Base-by-base conservation (phyloP, 306 rosid species). In the Begonia masoniana region DNA sequence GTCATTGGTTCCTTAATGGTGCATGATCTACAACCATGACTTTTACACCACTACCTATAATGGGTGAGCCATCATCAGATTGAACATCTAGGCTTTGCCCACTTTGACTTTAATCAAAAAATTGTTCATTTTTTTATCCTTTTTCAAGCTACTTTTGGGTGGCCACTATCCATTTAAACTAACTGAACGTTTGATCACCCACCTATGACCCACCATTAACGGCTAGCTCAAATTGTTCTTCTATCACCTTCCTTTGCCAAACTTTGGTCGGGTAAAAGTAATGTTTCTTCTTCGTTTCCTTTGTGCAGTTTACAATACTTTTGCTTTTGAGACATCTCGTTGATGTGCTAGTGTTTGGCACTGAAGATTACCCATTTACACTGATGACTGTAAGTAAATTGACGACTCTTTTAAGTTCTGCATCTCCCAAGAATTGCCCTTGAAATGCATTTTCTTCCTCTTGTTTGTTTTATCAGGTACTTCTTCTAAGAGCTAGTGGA, bases 331-430 rank as follows among this genome's bases (percentile, higher is more conserved):
- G 86, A 72, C 94, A 92, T 69, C 63, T 76, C 68, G 67, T 71
- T 36, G 76, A 48, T 36, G 79, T 81, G 56, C 62, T 84, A 12
- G 62, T 64, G 16, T 67, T 60, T 39, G 80, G 72, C 66, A 56
- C 74, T 2, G 84, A 74, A 68, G 88, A 76, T 4, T 81, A 86
- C 71, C 99, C 96, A 10, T 92, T 92, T 65, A 66, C 99, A 15
- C 69, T 83, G 48, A 16, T 78, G 3, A 86, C 95, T 0, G 99
- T 92, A 65, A 81, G 92, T 68, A 45, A 5, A 31, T 31, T 31
- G 39, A 31, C 39, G 39, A 31, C 39, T 5, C 39, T 31, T 31
- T 42, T 57, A 10, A 6, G 12, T 43, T 42, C 2, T 45, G n/a
- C 15, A 45, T 11, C 5, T 31, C 39, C 39, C 8, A 31, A 31